Percentiles rank a stretch among this genome's conserved stretches.
These are phyloP conservation scores for Drechslerella coelobrocha DNA, from an alignment of 2,329 filamentous ascomycete species.

Conservation along the genomic window DNA sequence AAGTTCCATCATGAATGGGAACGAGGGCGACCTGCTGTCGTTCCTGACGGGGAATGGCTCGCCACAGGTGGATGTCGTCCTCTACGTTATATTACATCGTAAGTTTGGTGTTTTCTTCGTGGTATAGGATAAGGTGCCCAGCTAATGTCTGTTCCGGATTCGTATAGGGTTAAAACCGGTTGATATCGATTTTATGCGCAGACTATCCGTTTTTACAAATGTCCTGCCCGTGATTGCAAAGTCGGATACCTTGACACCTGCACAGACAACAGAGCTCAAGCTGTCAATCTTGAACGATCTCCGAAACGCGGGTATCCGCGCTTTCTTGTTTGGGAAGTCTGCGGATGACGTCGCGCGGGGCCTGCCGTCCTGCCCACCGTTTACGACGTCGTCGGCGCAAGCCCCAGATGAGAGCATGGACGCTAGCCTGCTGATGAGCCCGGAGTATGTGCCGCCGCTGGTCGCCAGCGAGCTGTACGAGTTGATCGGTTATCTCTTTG, in stretches of 20 bases:
- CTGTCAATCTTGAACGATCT: slow-evolving; percentile 66
- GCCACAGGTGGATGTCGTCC: slow-evolving; percentile 79
- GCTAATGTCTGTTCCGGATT: slow-evolving; percentile 19
- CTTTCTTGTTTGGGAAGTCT: slow-evolving; percentile 70
- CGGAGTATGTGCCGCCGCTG: slow-evolving; percentile 84
- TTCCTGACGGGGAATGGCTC: slow-evolving; percentile 83
- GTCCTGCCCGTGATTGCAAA: slow-evolving; percentile 82
- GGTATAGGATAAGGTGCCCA: slow-evolving; percentile 11
- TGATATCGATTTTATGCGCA: slow-evolving; percentile 75
- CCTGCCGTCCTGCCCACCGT: slow-evolving; percentile 63
- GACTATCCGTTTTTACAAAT: slow-evolving; percentile 76
- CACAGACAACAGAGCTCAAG: slow-evolving; percentile 68
- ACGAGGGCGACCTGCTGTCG: slow-evolving; percentile 75
- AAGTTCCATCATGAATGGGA: slow-evolving; percentile 67
- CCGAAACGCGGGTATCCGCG: slow-evolving; percentile 65
- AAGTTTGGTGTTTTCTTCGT: slow-evolving; percentile 56
- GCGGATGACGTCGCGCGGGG: slow-evolving; percentile 54
- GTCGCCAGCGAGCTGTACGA: slow-evolving; percentile 73
- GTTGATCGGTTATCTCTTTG: slow-evolving; percentile 77
- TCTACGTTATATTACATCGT: slow-evolving; percentile 82
- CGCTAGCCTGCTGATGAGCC: slow-evolving; percentile 89
- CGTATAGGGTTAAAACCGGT: slow-evolving; percentile 65
- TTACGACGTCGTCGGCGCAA: slow-evolving; percentile 76
- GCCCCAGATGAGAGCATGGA: slow-evolving; percentile 85
- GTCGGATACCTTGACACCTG: slow-evolving; percentile 70